Percentiles rank a stretch among this genome's conserved stretches.
These are phyloP conservation scores for Leishmania martiniquensis DNA, from an alignment of 208 protist genomes.

Conservation along the genomic window DNA sequence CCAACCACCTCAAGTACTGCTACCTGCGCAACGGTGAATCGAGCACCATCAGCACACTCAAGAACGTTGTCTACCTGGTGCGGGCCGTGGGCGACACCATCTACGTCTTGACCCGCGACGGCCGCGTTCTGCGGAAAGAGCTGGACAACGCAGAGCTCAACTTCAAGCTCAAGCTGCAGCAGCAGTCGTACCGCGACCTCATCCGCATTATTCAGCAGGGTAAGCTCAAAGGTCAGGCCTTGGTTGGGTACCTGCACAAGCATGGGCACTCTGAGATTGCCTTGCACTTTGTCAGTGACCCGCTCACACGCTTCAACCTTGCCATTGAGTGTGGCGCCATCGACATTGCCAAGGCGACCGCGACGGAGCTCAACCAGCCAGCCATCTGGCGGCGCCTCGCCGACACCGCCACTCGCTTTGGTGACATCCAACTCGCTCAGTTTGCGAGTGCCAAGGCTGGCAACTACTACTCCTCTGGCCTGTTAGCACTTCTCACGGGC, in stretches of 20 bases:
- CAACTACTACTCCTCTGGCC: constrained; percentile 91
- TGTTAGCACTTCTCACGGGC: constrained; percentile 97
- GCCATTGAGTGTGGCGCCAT: constrained; percentile 98
- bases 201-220: constrained; percentile 93
- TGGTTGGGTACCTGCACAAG: constrained; percentile 98
- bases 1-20: constrained; percentile 99
- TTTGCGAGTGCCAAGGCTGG: constrained; percentile 95
- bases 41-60: constrained; percentile 97
- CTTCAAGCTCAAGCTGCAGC: constrained; percentile 97
- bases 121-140: constrained; percentile 78
- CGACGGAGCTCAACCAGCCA: constrained; percentile 92
- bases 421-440: constrained; percentile 96
- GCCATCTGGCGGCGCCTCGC: constrained; percentile 94
- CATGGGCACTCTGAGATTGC: constrained; percentile 98
- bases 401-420: constrained; percentile 93
- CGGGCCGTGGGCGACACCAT: constrained; percentile 84
- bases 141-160: constrained; percentile 95
- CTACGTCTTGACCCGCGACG: constrained; percentile 93
- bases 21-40: constrained; percentile 92
- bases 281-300: constrained; percentile 98
- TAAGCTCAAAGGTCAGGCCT: constrained; percentile 95
- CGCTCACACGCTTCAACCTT: constrained; percentile 96
- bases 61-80: constrained; percentile 96
- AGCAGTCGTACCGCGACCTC: constrained; percentile 94
- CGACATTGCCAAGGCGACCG: constrained; percentile 90